Base-by-base conservation (phyloP, 2,329 filamentous ascomycete species). In the Diplodia sapinea region DNA sequence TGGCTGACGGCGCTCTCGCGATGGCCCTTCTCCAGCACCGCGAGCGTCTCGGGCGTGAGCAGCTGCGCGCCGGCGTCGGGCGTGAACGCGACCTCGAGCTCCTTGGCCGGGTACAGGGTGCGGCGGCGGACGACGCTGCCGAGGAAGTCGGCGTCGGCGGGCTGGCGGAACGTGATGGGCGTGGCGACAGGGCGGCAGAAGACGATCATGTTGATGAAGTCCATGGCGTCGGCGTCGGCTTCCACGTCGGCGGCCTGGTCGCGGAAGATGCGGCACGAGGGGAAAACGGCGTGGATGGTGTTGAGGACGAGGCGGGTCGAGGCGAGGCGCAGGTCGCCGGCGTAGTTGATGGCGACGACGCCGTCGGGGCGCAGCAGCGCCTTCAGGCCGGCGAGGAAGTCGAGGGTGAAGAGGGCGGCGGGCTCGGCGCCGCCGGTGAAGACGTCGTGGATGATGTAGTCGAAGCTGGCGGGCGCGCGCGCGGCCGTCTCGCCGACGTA, bases 341-440 rank as follows among this genome's bases (percentile, higher is more conserved):
- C 95, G 78, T 97, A 99, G 82, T 82, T 99, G 77, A 99, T 95
- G 6, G 94, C 94, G 73, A 97, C 90, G 15, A 92, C 89, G 51
- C 95, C 95, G 63, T 92, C 86, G 0, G 89, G 87, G 70, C 88
- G 91, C 55, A 99, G 83, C 7, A 98, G 85, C 4, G 84, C 78
- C 71, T 87, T 82, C 1, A 99, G 83, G 5, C 90, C 88, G 64
- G 86, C 79, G 52, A 99, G 80, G 74, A 99, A 98, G 72, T 95
- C 90, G 5, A 89, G 78, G 0, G 94, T 98, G 79, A 99, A 99
- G 8, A 99, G 87, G 8, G 89, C 84, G 2, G 94, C 88, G 0
- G 95, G 95, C 78, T 98, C 95, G 0, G 93, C 94, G 64, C 95
- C 95, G 29, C 95, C 95, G 0, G 95, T 99, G 78, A 99, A 99